Evolutionary conservation across 2,329 filamentous ascomycete genomes (phyloP).

Genomic region (Aspergillus tubingensis): DNA sequence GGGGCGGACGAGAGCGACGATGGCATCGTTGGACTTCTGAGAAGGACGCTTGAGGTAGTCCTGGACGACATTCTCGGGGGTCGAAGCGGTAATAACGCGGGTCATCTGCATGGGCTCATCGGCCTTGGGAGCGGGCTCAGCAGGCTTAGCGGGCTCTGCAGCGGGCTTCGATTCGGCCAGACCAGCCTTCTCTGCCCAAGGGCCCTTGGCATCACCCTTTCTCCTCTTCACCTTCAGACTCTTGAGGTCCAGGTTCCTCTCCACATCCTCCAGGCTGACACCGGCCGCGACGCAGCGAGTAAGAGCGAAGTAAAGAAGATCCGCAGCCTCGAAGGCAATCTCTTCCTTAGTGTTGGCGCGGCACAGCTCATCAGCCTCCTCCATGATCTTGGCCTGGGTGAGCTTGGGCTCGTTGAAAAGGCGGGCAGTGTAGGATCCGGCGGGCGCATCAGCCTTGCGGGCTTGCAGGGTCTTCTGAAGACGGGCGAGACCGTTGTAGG

Average conservation of each 20-base stretch:
- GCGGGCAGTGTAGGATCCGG: slow-evolving; percentile 89
- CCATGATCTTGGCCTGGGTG: slow-evolving; percentile 93
- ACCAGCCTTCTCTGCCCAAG: slow-evolving; percentile 83
- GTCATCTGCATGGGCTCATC: slow-evolving; percentile 75
- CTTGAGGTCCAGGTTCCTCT: slow-evolving; percentile 90
- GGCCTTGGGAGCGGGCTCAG: slow-evolving; percentile 14
- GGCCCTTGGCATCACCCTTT: slow-evolving; percentile 89
- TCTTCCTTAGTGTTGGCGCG: slow-evolving; percentile 80
- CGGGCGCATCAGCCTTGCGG: slow-evolving; percentile 78
- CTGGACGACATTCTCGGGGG: slow-evolving; percentile 65
- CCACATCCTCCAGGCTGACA: slow-evolving; percentile 83
- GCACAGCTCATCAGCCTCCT: slow-evolving; percentile 94
- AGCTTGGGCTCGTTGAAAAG: slow-evolving; percentile 91
- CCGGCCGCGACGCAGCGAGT: slow-evolving; percentile 85
- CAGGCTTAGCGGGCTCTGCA: slow-evolving; percentile 44
- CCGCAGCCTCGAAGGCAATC: slow-evolving; percentile 90
- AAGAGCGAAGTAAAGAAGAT: slow-evolving; percentile 92
- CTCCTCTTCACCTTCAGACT: slow-evolving; percentile 92
- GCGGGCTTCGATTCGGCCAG: slow-evolving; percentile 56
- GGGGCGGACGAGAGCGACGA: slow-evolving; percentile 84
- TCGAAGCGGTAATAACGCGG: slow-evolving; percentile 69
- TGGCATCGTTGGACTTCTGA: slow-evolving; percentile 90
- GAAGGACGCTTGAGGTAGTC: slow-evolving; percentile 83
- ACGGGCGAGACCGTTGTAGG: slow-evolving; percentile 75
- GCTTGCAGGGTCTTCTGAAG: slow-evolving; percentile 84